These are phyloP conservation scores for Glebionis coronaria DNA, from an alignment of 129 eudicot genomes.

Conservation along the genomic window DNA sequence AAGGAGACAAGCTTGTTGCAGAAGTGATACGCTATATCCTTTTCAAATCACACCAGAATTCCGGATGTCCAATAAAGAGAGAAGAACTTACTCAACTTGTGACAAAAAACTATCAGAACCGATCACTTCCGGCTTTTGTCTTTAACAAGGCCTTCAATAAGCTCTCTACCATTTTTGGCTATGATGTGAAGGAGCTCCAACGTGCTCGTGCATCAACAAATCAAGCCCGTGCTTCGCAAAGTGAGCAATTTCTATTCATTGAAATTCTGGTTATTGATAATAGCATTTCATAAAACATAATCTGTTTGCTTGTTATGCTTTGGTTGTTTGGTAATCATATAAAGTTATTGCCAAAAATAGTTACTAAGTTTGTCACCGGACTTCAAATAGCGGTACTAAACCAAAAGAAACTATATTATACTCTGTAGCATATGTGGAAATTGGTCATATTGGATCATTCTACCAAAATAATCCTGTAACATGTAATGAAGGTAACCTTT, in stretches of 20 bases:
- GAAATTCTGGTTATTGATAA: too few relatives aligned
- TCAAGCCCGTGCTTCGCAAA: slow-evolving; percentile 54
- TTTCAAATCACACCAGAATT: slow-evolving; percentile 66
- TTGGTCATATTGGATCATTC: not conserved
- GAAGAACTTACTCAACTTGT: slow-evolving; percentile 74
- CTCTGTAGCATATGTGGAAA: too few relatives aligned
- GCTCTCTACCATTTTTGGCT: slow-evolving; percentile 68
- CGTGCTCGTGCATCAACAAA: slow-evolving; percentile 58
- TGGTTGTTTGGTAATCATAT: too few relatives aligned
- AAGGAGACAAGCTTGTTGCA: slow-evolving; percentile 71
- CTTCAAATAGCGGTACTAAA: not conserved
- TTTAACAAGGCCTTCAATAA: slow-evolving; percentile 63
- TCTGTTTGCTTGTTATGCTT: not conserved
- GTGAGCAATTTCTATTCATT: slow-evolving; percentile 31
- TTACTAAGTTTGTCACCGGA: not conserved
- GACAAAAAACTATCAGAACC: slow-evolving; percentile 58
- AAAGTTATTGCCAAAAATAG: not conserved
- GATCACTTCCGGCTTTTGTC: slow-evolving; percentile 66
- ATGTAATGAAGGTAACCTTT: too few relatives aligned
- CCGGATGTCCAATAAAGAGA: slow-evolving; percentile 92
- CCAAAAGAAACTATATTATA: too few relatives aligned
- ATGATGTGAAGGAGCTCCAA: slow-evolving; percentile 81
- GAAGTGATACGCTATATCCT: slow-evolving; percentile 79
- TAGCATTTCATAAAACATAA: not conserved
- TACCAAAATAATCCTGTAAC: not conserved